Evolutionary conservation across 345 rosid genomes (phyloP), one percentile per base, ranked within the genome.

Genomic region (Moricandia arvensis): DNA sequence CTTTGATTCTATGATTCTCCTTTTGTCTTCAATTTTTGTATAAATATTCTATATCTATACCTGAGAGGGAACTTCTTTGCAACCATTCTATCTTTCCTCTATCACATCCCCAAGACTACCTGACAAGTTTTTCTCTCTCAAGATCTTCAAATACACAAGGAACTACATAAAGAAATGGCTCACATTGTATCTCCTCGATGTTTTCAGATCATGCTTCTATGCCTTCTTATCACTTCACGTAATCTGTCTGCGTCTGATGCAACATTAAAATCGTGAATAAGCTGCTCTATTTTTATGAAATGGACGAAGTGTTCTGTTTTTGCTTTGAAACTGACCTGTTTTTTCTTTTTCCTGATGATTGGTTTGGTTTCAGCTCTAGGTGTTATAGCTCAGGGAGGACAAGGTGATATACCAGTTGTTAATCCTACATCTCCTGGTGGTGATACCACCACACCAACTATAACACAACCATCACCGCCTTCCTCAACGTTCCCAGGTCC

Each of bases 221-320:
- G 69, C 67, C 87, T 89, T 58, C 80, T 87, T 57, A 69, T 87
- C 59, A 61, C 43, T 71, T 81, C 97, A 93, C 96, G 99, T 95
- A 83, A 91, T 73, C 63, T 65, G 66, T 61, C 54, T 43, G 53
- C 12, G 2, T 79, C 69, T 68, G 16, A 73, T 73, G 17, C 54
- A 65, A 49, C 62, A 66, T 35, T 11, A 11, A 6, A 5, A 18
- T 71, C 47, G 24, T 21, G 2, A 21, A 21, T n/a, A n/a, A n/a
- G n/a, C n/a, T n/a, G n/a, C n/a, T n/a, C n/a, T n/a, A n/a, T n/a
- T n/a, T n/a, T n/a, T n/a, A n/a, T n/a, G n/a, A n/a, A n/a, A n/a
- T n/a, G n/a, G n/a, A n/a, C n/a, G n/a, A n/a, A 37, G 49, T 43
- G 51, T 33, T 63, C 31, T 58, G 67, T 69, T 53, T 16, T 18